These are phyloP conservation scores for Elsinoe australis DNA, from an alignment of 2,329 filamentous ascomycete genomes.

Conservation along the genomic window DNA sequence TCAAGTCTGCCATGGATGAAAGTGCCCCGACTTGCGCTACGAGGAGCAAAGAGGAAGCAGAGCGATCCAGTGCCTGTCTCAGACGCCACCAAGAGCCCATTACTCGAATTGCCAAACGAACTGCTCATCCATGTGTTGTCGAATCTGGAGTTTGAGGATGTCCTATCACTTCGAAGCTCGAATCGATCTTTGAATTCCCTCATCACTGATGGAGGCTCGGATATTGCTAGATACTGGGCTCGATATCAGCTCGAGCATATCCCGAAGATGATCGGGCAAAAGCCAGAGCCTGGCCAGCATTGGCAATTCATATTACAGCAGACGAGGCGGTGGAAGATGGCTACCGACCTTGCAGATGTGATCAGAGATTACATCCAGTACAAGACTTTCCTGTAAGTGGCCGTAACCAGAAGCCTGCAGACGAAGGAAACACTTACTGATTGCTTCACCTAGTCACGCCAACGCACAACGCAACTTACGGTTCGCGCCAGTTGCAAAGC, in stretches of 20 bases:
- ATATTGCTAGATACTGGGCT: conserved; percentile 15
- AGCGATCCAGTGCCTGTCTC: background rate
- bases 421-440: background rate
- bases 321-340: conserved; percentile 14
- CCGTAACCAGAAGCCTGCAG: no score
- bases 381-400: conserved; percentile 17
- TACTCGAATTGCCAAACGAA: conserved; percentile 15
- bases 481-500: conserved; percentile 13
- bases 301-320: conserved; percentile 13
- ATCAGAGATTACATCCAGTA: conserved; percentile 17
- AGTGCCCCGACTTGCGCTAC: conserved; percentile 6
- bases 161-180: conserved; percentile 1
- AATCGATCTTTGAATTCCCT: conserved; percentile 2
- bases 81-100: background rate
- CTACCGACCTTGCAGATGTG: conserved; percentile 10
- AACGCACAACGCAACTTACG: conserved; percentile 15
- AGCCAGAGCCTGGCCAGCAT: conserved; percentile 11
- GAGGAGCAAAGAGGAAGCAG: conserved; percentile 14
- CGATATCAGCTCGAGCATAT: conserved; percentile 12
- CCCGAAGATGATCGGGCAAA: conserved; percentile 9
- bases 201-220: conserved; percentile 7
- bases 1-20: conserved; percentile 17
- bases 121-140: conserved; percentile 12
- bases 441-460: background rate
- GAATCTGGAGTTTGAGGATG: background rate